Conservation (phyloP, 148 eudicot species). For the Diospyros kaki region DNA sequence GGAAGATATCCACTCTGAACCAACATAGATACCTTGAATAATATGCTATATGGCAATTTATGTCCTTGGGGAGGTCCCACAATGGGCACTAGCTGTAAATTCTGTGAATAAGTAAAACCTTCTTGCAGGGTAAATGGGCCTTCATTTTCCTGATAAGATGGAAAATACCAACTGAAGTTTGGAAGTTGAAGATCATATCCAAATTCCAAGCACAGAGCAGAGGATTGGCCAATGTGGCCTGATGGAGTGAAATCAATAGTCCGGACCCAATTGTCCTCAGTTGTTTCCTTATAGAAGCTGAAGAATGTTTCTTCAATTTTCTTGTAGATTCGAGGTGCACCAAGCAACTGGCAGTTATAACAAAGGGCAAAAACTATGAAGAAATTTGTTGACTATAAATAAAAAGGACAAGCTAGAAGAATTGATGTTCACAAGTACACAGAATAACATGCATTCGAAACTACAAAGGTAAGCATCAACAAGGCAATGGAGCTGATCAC, state of each 20-base stretch:
- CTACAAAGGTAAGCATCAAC: no score
- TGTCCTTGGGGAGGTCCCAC: slow-evolving; percentile 46
- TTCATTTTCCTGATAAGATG: slow-evolving; percentile 38
- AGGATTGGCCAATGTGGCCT: slow-evolving; percentile 62
- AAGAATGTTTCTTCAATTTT: slow-evolving; percentile 25
- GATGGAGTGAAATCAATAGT: slow-evolving; percentile 71
- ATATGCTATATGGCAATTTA: slow-evolving; percentile 51
- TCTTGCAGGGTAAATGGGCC: slow-evolving; percentile 31
- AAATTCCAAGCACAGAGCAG: slow-evolving; percentile 66
- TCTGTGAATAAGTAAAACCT: slow-evolving; percentile 43
- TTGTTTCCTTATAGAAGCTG: slow-evolving; percentile 38
- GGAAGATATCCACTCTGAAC: slow-evolving; percentile 79
- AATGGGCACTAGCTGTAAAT: slow-evolving; percentile 56
- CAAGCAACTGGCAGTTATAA: slow-evolving; percentile 37
- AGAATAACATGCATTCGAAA: neutral
- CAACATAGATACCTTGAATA: slow-evolving; percentile 61
- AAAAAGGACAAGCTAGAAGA: neutral
- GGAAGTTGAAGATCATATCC: slow-evolving; percentile 36
- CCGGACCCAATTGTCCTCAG: slow-evolving; percentile 73
- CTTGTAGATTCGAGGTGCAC: slow-evolving; percentile 65
- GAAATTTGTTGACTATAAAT: neutral
- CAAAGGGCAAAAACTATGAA: neutral
- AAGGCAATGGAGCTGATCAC: neutral
- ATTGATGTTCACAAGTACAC: neutral
- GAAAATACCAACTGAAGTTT: slow-evolving; percentile 46